Evolutionary conservation across 2,329 filamentous ascomycete species (phyloP).

Genomic region (Thermothelomyces thermophilus): DNA sequence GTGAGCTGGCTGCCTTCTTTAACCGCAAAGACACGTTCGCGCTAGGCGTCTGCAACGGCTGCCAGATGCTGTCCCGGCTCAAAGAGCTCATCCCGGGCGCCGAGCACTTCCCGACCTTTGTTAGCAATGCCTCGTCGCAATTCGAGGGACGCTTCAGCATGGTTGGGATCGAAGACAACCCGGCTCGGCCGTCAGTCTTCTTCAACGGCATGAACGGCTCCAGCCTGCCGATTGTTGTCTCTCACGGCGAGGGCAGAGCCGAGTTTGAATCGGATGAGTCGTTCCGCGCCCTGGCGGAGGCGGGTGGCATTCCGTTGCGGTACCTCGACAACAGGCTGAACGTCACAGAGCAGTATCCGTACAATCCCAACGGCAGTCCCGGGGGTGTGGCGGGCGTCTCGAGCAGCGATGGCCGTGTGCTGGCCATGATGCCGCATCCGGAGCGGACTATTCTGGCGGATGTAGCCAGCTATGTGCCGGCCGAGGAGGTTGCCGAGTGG

Average conservation of each 20-base stretch:
- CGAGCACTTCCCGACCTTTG: constrained; percentile 76
- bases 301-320: constrained; percentile 67
- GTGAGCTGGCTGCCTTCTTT: constrained; percentile 81
- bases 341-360: constrained; percentile 77
- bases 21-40: constrained; percentile 82
- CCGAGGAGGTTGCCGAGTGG: constrained; percentile 55
- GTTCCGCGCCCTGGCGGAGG: constrained; percentile 50
- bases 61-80: constrained; percentile 84
- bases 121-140: constrained; percentile 76
- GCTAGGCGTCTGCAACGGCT: constrained; percentile 94
- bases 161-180: constrained; percentile 64
- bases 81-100: constrained; percentile 84
- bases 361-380: constrained; percentile 81
- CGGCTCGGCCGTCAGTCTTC: constrained; percentile 64
- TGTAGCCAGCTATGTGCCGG: constrained; percentile 67
- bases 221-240: constrained; percentile 75
- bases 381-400: constrained; percentile 74
- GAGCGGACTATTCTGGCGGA: constrained; percentile 82
- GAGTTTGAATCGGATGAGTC: constrained; percentile 52
- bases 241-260: constrained; percentile 87
- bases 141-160: constrained; percentile 86
- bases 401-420: constrained; percentile 68
- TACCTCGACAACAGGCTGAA: constrained; percentile 78
- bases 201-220: constrained; percentile 81
- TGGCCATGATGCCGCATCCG: constrained; percentile 91